Conservation (phyloP, 192 early-diverging fungal genomes). For the Coemansia sp. region DNA sequence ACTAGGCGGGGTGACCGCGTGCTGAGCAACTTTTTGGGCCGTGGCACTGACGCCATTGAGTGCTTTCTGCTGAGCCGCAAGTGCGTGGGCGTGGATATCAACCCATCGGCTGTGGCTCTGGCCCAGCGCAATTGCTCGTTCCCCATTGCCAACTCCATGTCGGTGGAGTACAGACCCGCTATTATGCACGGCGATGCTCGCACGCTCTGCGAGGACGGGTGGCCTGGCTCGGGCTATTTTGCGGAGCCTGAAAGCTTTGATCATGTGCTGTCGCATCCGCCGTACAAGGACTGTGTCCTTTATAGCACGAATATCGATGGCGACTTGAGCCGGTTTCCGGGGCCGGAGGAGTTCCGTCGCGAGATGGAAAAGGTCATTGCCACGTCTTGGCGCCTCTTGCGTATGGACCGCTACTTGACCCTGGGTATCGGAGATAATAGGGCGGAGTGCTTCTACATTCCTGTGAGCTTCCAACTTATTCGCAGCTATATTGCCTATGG, state of each 20-base stretch:
- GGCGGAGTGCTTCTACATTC: constrained; percentile 85
- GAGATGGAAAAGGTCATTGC: constrained; percentile 73
- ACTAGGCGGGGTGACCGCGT: constrained; percentile 75
- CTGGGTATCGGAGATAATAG: constrained; percentile 95
- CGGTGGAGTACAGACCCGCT: constrained; percentile 76
- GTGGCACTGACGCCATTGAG: constrained; percentile 92
- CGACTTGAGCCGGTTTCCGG: constrained; percentile 75
- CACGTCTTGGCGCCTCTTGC: constrained; percentile 72
- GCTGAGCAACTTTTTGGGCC: constrained; percentile 89
- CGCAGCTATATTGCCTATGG: constrained; percentile 76
- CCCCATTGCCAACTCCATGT: constrained; percentile 55
- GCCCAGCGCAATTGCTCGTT: constrained; percentile 87
- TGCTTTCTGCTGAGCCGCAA: constrained; percentile 75
- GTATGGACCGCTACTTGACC: constrained; percentile 67
- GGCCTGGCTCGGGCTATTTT: constrained; percentile 54
- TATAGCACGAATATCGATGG: constrained; percentile 86
- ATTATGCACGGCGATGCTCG: constrained; percentile 83
- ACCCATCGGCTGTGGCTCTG: constrained; percentile 79
- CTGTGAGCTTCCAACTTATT: constrained; percentile 81
- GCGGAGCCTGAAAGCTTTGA: constrained; percentile 77
- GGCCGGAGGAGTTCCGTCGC: constrained; percentile 66
- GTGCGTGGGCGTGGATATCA: constrained; percentile 84
- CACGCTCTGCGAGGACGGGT: constrained; percentile 52
- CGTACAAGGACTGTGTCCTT: constrained; percentile 90
- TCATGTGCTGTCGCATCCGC: constrained; percentile 89